phyloP scores from a whole-genome alignment of 441 rosid genomes.

The Eugenia klotzschiana region DNA sequence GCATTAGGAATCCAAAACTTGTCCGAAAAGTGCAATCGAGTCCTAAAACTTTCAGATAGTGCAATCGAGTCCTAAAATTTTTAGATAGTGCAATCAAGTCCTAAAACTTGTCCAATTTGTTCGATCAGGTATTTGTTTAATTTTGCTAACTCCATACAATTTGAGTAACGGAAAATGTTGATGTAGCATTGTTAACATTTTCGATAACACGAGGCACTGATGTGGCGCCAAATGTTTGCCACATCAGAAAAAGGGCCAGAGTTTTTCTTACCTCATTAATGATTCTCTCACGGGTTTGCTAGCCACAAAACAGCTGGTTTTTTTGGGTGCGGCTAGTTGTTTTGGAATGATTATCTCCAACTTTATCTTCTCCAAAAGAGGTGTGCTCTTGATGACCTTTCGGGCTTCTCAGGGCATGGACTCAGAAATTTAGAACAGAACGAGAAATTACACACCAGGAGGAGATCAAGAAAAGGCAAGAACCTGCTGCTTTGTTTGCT shows the following conservation, averaged over 20 bases:
- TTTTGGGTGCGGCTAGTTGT: conserved; percentile 22
- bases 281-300: conserved; percentile 29
- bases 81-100: not conserved
- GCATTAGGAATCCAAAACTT: not conserved
- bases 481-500: not conserved
- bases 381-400: conserved; percentile 13
- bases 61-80: not conserved
- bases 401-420: conserved; percentile 4
- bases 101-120: too few species aligned
- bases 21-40: not conserved
- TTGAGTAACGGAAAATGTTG: too few species aligned
- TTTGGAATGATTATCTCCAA: conserved; percentile 33
- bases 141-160: too few species aligned
- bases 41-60: not conserved
- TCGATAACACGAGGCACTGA: not conserved
- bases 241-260: conserved; percentile 16
- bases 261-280: conserved; percentile 28
- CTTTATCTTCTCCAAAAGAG: conserved; percentile 13
- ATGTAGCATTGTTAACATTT: not conserved
- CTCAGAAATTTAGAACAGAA: conserved; percentile 14
- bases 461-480: not conserved
- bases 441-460: conserved; percentile 4
- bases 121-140: too few species aligned
- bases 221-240: too few species aligned
- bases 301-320: conserved; percentile 26